Conservation (phyloP, 805 yeast species). For the Kazachstania kunashirensis region DNA sequence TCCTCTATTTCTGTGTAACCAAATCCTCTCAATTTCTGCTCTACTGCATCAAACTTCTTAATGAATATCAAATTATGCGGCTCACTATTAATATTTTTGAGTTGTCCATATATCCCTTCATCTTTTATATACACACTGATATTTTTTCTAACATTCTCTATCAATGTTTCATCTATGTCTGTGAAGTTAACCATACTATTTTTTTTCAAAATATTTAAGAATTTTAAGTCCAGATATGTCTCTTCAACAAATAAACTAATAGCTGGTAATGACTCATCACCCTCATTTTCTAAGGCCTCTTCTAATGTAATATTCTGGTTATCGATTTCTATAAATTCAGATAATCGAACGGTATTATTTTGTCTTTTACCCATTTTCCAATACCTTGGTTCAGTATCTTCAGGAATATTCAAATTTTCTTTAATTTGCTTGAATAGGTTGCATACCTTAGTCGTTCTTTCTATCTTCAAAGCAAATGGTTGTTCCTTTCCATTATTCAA, state of each 20-base stretch:
- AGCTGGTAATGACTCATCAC: constrained; percentile 29
- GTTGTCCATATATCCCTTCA: constrained; percentile 6
- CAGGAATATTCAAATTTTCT: constrained; percentile 33
- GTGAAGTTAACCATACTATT: constrained; percentile 5
- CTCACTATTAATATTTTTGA: constrained; percentile 8
- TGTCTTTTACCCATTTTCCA: constrained; percentile 60
- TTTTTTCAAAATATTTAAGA: constrained; percentile 12
- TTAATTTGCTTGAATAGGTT: constrained; percentile 44
- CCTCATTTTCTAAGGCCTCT: constrained; percentile 34
- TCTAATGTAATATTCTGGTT: constrained; percentile 35
- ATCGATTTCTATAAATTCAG: constrained; percentile 29
- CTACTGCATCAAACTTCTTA: constrained; percentile 54
- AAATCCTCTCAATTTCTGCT: constrained; percentile 52
- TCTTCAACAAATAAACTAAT: constrained; percentile 63
- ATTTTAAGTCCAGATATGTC: constrained; percentile 26
- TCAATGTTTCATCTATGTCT: constrained; percentile 12
- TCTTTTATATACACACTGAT: constrained; percentile 4
- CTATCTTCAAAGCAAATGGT: constrained; percentile 42
- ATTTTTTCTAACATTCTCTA: constrained; percentile 17
- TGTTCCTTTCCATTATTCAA: constrained; percentile 36
- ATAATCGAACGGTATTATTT: constrained; percentile 63
- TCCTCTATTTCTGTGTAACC: constrained; percentile 47
- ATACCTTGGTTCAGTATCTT: constrained; percentile 38
- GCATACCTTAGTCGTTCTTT: constrained; percentile 45
- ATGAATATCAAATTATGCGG: constrained; percentile 35